phyloP scores from a whole-genome alignment of 345 rosid species.

The Hibiscus syriacus region DNA sequence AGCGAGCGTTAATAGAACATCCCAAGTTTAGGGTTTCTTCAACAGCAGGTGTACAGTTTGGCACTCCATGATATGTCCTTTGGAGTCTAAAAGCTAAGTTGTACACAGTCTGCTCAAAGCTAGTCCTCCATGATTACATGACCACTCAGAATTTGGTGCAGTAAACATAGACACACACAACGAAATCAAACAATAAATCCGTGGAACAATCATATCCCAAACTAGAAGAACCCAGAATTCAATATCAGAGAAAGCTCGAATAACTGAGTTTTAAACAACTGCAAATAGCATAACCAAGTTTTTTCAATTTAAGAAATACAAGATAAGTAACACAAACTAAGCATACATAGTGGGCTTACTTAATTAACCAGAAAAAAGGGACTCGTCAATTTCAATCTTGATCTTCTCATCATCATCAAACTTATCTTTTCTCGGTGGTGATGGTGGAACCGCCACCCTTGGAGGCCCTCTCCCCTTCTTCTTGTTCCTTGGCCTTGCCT shows the following conservation, averaged over 20 bases:
- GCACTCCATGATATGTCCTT: too few species aligned
- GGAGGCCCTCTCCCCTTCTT: conserved; percentile 87
- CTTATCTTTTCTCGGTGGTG: conserved; percentile 59
- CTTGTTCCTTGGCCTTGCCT: conserved; percentile 95
- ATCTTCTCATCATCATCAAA: conserved; percentile 53
- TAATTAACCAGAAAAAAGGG: conserved; percentile 28
- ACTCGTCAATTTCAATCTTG: conserved; percentile 67
- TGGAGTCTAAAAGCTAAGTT: too few species aligned
- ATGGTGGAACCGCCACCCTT: conserved; percentile 51
- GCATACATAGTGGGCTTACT: background rate
- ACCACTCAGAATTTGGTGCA: too few species aligned
- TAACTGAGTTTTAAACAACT: background rate
- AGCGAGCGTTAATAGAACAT: too few species aligned
- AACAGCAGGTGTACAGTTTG: too few species aligned
- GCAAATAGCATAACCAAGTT: background rate
- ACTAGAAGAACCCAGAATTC: too few species aligned
- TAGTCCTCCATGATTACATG: too few species aligned
- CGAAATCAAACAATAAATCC: too few species aligned
- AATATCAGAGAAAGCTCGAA: background rate
- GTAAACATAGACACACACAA: too few species aligned
- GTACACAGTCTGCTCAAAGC: too few species aligned
- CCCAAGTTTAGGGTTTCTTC: too few species aligned
- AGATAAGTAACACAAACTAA: background rate
- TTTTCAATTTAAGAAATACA: background rate
- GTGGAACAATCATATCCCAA: too few species aligned